phyloP scores from a whole-genome alignment of 2,329 filamentous ascomycete genomes.

The Beauveria pseudobassiana region DNA sequence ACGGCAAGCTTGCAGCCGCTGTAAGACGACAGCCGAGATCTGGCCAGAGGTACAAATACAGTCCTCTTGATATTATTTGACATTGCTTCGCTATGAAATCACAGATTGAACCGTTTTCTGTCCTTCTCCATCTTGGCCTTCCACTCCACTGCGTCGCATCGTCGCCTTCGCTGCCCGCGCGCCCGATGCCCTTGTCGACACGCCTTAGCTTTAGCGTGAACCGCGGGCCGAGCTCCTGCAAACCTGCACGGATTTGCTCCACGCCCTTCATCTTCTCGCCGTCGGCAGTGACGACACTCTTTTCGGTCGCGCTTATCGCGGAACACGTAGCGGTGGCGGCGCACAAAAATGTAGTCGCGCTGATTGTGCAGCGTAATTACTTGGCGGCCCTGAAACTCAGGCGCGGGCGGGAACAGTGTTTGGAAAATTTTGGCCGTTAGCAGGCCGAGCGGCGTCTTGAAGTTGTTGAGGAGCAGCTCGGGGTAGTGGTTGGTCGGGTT shows the following conservation, averaged over 20 bases:
- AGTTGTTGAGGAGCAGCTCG: constrained; percentile 87
- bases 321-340: constrained; percentile 87
- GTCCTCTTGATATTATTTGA: neutral
- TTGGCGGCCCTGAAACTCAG: constrained; percentile 78
- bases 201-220: constrained; percentile 75
- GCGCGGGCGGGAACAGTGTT: constrained; percentile 56
- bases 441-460: constrained; percentile 85
- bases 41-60: neutral
- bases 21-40: neutral
- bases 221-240: constrained; percentile 82
- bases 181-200: constrained; percentile 79
- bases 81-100: constrained; percentile 18
- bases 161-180: constrained; percentile 59
- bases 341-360: constrained; percentile 90
- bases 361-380: constrained; percentile 92
- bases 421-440: constrained; percentile 77
- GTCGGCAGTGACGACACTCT: constrained; percentile 72
- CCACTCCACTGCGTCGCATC: constrained; percentile 89
- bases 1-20: neutral
- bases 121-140: constrained; percentile 92
- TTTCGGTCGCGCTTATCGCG: constrained; percentile 85
- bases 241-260: constrained; percentile 74
- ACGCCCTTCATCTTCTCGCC: constrained; percentile 79
- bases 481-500: constrained; percentile 86
- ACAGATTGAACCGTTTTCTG: constrained; percentile 89